Base-by-base conservation (phyloP, 1,284 basidiomycete genomes). In the Rhodotorula sp. region DNA sequence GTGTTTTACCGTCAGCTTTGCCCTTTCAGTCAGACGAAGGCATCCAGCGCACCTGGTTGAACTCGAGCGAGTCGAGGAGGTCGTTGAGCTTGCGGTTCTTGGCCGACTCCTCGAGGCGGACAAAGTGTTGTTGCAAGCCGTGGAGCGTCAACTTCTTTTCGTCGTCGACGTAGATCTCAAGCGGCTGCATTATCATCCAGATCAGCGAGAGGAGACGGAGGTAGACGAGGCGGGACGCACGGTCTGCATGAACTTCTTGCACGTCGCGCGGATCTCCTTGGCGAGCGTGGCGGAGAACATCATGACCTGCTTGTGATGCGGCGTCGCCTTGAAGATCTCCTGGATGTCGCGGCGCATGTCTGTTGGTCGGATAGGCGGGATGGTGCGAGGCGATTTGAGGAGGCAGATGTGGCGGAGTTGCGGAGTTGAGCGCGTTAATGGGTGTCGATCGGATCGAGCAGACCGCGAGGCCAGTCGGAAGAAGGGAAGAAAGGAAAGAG, bases 281-380 rank as follows among this genome's bases (percentile, higher is more conserved):
- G 93, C 88, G 71, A 99, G 84, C 1, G 96, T 99, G 57, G 96
- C 96, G 78, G 92, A 95, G 86, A 99, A 99, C 96, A 99, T 99
- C 96, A 99, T 99, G 75, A 99, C 96, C 86, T 99, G 96, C 85
- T 99, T 99, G 87, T 97, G 94, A 83, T 97, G 95, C 67, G 96
- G 96, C n/a, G 96, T 99, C 24, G 93, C 88, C 77, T 94, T 90
- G 88, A 99, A 99, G 79, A 99, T 98, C 84, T 99, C 96, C 87
- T 99, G 96, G 72, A 99, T 95, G 81, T 99, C 96, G 78, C 96
- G 92, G 82, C 96, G 95, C 96, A 99, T 99, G 89, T 99, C 95
- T 98, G 82, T 78, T 72, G 52, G 10, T 10, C 15, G 44, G 1
- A 4, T 6, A 27, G 19, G 6, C 34, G 29, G 34, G 54, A 56